phyloP scores from a whole-genome alignment of 768 basidiomycete genomes.

The Leccinum arenicola region DNA sequence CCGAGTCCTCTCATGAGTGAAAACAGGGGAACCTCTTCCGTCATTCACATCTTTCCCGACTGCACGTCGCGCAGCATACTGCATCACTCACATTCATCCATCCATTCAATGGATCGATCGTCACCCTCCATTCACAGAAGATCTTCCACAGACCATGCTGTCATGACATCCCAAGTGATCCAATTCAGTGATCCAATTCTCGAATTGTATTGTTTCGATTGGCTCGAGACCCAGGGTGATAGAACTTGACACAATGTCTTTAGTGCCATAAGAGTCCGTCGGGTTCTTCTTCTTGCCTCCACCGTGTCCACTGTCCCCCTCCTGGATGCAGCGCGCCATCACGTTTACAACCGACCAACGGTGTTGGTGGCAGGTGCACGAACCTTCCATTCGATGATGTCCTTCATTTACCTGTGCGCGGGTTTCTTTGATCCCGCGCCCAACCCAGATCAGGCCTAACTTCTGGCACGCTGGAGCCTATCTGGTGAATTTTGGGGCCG shows the following conservation, averaged over 20 bases:
- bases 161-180: neutral
- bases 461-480: slow-evolving; percentile 1
- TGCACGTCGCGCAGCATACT: neutral
- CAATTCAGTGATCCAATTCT: neutral
- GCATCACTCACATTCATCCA: neutral
- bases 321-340: slow-evolving; percentile 1
- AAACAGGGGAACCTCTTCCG: neutral
- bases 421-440: neutral
- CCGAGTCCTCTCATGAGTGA: slow-evolving; percentile 6
- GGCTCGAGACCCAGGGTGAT: slow-evolving; percentile 12
- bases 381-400: neutral
- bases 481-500: neutral
- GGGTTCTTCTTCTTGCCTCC: neutral
- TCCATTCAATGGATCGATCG: neutral
- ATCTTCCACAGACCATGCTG: neutral
- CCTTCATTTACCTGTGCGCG: neutral
- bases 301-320: neutral
- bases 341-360: neutral
- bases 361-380: slow-evolving; percentile 3
- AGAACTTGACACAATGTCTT: neutral
- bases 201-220: slow-evolving; percentile 16
- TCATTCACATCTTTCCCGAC: neutral
- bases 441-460: slow-evolving; percentile 8
- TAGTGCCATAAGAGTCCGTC: neutral
- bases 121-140: slow-evolving; percentile 14